phyloP scores from a whole-genome alignment of 352 stramenopile species.

The Pelagophyceae sp. region DNA sequence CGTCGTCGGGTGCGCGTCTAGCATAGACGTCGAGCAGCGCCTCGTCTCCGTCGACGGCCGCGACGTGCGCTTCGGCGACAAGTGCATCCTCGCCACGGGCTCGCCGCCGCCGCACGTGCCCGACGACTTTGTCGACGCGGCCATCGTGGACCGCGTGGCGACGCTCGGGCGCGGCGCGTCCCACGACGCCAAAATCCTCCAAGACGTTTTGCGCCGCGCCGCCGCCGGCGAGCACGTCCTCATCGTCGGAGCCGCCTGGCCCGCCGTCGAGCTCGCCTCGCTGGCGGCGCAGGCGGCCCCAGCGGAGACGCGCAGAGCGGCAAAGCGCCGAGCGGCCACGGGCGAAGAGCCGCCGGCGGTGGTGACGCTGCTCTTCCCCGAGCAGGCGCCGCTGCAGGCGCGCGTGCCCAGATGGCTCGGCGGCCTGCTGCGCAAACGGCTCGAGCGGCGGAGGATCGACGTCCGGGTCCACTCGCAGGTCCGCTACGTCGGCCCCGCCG shows the following conservation, averaged over 20 bases:
- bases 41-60: neutral
- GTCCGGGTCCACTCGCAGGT: neutral
- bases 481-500: conserved; percentile 1
- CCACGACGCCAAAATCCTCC: too few relatives aligned
- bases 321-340: neutral
- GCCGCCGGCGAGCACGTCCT: neutral
- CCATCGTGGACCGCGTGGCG: neutral
- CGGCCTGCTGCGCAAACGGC: neutral
- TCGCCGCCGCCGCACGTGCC: neutral
- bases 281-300: neutral
- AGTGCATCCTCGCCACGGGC: neutral
- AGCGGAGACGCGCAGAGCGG: too few relatives aligned
- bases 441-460: neutral
- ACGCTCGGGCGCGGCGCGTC: neutral
- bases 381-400: neutral
- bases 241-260: neutral
- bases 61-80: neutral
- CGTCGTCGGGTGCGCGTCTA: neutral
- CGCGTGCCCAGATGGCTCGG: neutral
- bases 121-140: neutral
- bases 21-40: neutral
- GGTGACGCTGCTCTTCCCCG: neutral
- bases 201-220: neutral
- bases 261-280: neutral
- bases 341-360: neutral